These are phyloP conservation scores for Fremontodendron californicum DNA, from an alignment of 345 rosid genomes.

Conservation along the genomic window DNA sequence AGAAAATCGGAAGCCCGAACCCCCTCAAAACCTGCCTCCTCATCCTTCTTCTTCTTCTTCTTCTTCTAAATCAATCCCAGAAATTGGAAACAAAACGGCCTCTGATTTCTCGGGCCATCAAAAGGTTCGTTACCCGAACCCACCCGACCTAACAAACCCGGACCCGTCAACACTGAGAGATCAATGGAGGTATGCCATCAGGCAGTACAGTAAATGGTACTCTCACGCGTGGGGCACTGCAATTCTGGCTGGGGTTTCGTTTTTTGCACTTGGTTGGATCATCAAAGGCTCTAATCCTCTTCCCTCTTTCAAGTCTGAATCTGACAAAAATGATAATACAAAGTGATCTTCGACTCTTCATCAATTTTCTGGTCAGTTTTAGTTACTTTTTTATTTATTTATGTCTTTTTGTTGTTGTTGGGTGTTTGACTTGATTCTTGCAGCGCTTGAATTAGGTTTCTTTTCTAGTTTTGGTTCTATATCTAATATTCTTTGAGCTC, in stretches of 20 bases:
- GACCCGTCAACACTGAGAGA: constrained; percentile 74
- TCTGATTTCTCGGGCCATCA: constrained; percentile 32
- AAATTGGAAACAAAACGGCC: constrained; percentile 21
- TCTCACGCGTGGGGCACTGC: constrained; percentile 93
- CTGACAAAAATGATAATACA: constrained; percentile 4
- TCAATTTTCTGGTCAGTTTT: constrained; percentile 21
- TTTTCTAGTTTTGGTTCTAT: background rate
- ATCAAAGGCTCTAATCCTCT: constrained; percentile 87
- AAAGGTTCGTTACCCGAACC: constrained; percentile 48
- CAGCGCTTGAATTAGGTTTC: background rate
- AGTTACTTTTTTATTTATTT: no score
- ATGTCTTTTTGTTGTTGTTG: background rate
- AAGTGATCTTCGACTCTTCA: constrained; percentile 8
- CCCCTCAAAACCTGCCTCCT: background rate
- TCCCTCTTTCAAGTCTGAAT: constrained; percentile 47
- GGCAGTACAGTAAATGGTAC: constrained; percentile 78
- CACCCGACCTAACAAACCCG: constrained; percentile 58
- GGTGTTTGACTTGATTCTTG: background rate
- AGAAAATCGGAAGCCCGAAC: constrained; percentile 13
- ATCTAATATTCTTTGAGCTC: background rate
- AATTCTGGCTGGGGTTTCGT: constrained; percentile 73
- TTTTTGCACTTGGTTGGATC: constrained; percentile 84
- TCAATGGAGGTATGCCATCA: constrained; percentile 77
- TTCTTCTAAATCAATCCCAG: constrained; percentile 25
- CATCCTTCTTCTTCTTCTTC: background rate